Conservation (phyloP, 257 asterid genomes). For the Nicotiana knightiana region DNA sequence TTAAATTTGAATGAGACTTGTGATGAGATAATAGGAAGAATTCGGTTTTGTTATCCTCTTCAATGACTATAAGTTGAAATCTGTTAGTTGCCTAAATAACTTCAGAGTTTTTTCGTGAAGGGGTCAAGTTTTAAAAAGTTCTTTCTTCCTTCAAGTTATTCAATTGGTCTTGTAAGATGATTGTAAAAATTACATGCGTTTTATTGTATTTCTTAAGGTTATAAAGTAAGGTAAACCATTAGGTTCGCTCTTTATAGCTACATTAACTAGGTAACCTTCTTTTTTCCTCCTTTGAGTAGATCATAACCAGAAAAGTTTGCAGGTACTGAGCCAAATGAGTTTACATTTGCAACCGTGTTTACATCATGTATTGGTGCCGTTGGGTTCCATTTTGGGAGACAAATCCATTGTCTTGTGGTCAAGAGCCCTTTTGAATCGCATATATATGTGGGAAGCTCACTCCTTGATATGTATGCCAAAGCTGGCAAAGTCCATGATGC, state of each 20-base stretch:
- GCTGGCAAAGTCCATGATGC: conserved; percentile 68
- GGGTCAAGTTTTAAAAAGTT: too few relatives aligned
- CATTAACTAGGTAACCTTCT: too few relatives aligned
- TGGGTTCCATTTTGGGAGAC: conserved; percentile 45
- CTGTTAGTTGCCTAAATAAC: neutral
- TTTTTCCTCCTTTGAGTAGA: neutral
- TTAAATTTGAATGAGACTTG: too few relatives aligned
- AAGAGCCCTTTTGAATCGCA: conserved; percentile 58
- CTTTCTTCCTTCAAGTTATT: too few relatives aligned
- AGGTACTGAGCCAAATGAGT: conserved; percentile 76
- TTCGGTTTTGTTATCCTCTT: neutral
- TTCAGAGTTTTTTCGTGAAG: neutral
- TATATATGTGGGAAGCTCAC: conserved; percentile 78
- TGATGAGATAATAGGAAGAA: neutral
- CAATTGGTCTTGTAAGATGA: neutral
- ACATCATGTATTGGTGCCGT: conserved; percentile 41
- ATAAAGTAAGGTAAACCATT: neutral
- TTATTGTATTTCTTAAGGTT: neutral
- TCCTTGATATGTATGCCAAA: conserved; percentile 84
- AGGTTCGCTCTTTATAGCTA: neutral
- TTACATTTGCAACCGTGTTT: conserved; percentile 74
- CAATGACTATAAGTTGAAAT: neutral
- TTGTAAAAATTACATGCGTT: neutral
- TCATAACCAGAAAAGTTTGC: conserved; percentile 8
- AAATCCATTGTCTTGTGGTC: conserved; percentile 54